Evolutionary conservation across 495 filamentous ascomycete species (phyloP).

Genomic region (Podospora comata): DNA sequence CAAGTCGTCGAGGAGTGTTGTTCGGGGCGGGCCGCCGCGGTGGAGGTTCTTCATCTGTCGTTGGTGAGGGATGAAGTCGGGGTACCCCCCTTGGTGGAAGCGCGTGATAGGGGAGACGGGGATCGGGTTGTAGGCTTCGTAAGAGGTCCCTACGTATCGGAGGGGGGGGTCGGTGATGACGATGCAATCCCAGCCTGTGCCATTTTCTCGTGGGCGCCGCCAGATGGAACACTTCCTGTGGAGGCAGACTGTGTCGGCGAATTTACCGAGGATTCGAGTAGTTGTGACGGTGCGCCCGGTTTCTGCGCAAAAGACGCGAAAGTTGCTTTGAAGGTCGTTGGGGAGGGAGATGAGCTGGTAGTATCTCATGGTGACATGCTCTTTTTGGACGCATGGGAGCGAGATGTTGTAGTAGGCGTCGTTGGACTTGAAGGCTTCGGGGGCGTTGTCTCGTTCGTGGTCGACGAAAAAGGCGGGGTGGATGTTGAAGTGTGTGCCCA

Average conservation of each 20-base stretch:
- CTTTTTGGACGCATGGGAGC: neutral
- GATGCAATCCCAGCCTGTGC: slow-evolving; percentile 1
- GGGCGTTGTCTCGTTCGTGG: slow-evolving; percentile 3
- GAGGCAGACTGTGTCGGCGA: neutral
- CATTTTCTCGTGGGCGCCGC: neutral
- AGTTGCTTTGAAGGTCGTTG: neutral
- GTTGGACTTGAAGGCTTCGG: neutral
- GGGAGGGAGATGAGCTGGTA: slow-evolving; percentile 4
- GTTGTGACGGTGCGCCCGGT: neutral
- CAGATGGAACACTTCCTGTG: neutral
- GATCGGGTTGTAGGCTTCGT: neutral
- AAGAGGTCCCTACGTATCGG: neutral
- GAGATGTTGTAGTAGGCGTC: slow-evolving; percentile 2
- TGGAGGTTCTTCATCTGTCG: neutral
- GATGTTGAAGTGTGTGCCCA: neutral
- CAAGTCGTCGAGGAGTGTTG: neutral
- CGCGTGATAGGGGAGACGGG: neutral
- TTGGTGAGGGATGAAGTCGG: slow-evolving; percentile 1
- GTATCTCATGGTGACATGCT: slow-evolving; percentile 7
- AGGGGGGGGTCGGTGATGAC: slow-evolving; percentile 3
- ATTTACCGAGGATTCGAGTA: neutral
- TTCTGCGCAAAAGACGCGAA: slow-evolving; percentile 1
- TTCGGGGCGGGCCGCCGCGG: neutral
- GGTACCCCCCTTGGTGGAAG: neutral
- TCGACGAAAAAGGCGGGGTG: slow-evolving; percentile 1